phyloP scores from a whole-genome alignment of 306 rosid species.

The Lotus japonicus region DNA sequence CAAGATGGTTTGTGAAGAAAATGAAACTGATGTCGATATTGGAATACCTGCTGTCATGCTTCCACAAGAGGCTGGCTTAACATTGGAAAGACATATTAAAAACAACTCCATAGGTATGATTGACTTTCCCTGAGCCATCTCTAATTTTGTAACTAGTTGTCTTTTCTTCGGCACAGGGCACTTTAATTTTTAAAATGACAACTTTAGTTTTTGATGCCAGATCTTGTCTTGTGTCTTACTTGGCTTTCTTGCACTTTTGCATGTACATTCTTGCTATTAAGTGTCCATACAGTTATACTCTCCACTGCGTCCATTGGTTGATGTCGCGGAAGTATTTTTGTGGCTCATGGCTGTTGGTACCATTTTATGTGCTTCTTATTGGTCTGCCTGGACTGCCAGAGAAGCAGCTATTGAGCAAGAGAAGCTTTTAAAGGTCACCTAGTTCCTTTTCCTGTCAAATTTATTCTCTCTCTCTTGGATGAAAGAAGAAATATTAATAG shows the following conservation, averaged over 20 bases:
- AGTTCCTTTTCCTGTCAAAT: constrained; percentile 18
- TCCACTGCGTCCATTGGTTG: constrained; percentile 89
- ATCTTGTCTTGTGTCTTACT: constrained; percentile 1
- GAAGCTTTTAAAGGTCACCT: constrained; percentile 72
- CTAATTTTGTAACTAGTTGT: constrained; percentile 3
- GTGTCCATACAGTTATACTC: constrained; percentile 97
- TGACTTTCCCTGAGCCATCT: background rate
- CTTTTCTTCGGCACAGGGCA: background rate
- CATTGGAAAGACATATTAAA: constrained; percentile 51
- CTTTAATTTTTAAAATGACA: constrained; percentile 1
- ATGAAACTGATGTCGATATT: constrained; percentile 65
- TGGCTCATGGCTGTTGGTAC: constrained; percentile 99
- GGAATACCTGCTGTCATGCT: constrained; percentile 95
- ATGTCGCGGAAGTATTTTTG: constrained; percentile 92
- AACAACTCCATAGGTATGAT: constrained; percentile 54
- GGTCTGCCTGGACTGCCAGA: constrained; percentile 96
- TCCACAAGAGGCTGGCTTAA: constrained; percentile 77
- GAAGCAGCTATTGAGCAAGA: constrained; percentile 88
- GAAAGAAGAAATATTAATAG: background rate
- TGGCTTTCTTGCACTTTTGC: constrained; percentile 21
- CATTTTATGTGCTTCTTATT: constrained; percentile 83
- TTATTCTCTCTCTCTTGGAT: background rate
- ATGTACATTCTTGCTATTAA: constrained; percentile 34
- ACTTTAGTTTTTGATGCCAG: background rate
- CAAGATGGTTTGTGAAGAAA: constrained; percentile 93